phyloP scores from a whole-genome alignment of 2,329 filamentous ascomycete genomes.

The Mycocentrospora acerina region DNA sequence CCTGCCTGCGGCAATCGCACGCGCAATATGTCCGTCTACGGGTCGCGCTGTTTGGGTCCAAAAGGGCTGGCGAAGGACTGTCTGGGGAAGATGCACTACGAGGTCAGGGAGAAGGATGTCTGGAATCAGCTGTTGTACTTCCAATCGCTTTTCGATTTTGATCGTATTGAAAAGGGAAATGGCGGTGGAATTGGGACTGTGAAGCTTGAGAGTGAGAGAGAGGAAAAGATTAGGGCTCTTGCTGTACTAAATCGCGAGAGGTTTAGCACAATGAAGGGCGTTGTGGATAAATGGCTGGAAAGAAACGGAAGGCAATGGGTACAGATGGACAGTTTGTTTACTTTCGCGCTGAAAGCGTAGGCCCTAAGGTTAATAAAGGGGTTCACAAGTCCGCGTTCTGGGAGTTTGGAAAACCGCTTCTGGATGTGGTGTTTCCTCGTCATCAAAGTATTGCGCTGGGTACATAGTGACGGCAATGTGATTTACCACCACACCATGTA shows the following conservation, averaged over 20 bases:
- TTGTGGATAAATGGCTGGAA: conserved; percentile 81
- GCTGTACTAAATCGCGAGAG: conserved; percentile 79
- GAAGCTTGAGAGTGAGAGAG: conserved; percentile 57
- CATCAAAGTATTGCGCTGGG: no score
- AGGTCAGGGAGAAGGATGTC: conserved; percentile 82
- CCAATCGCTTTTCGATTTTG: conserved; percentile 81
- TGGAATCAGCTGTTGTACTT: conserved; percentile 96
- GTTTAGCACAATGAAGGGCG: conserved; percentile 73
- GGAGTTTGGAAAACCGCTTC: no score
- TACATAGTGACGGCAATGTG: no score
- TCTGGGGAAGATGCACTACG: conserved; percentile 82
- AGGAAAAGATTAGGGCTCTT: conserved; percentile 62
- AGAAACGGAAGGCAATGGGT: conserved; percentile 93
- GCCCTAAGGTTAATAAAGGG: no score
- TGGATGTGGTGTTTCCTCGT: no score
- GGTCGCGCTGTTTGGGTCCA: conserved; percentile 83
- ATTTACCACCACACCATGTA: no score
- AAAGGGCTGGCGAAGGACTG: conserved; percentile 83
- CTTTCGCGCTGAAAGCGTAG: conserved; percentile 50
- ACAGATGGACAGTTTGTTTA: conserved; percentile 86
- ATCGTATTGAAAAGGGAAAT: conserved; percentile 65
- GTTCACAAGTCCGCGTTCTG: no score
- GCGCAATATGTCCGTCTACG: conserved; percentile 90
- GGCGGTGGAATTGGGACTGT: conserved; percentile 37
- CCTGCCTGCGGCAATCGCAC: conserved; percentile 82